Base-by-base conservation (phyloP, 495 filamentous ascomycete genomes). In the Xylaria venustula region DNA sequence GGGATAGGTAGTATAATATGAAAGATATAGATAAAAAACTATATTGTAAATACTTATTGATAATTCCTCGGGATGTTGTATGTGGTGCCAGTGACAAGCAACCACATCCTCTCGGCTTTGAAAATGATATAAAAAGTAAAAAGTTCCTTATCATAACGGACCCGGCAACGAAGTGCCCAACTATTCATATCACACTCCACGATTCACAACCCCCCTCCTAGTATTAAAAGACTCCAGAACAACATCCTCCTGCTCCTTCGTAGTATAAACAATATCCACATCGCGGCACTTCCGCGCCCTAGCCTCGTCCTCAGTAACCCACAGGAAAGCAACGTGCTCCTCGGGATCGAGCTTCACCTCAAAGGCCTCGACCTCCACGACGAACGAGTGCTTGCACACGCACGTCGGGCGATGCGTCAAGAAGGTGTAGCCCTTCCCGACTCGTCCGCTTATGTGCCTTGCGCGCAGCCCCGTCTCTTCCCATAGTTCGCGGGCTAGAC, bases 401-500 rank as follows among this genome's bases (percentile, higher is more conserved):
- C 51, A 46, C 26, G 48, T 28, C 0, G 74, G 73, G 11, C 64
- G 61, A 48, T 78, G 70, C 14, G 72, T 76, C 25, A 76, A 64
- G 64, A 83, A 83, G 9, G 58, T 52, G 1, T 67, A 46, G 3
- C 63, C 70, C 20, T 64, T 49, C 0, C 66, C 64, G 7, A 83
- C 75, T 40, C 75, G 69, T 32, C 71, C 50, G 25, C 72, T 68
- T 22, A 85, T 70, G 17, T 56, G 60, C 37, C 32, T 68, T 26
- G 75, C 68, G 8, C 65, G 49, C 25, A 86, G 63, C 12, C 78
- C 79, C 14, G 75, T 75, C 70, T 86, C 84, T 71, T 86, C 84
- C 71, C 76, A 78, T n/a, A 86, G 51, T 70, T 86, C 83, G 12
- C 84, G 64, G 22, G 71, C 76, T 9, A 77, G 68, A 1, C 68